Base-by-base conservation (phyloP, 192 early-diverging fungal species). In the Spinellus fusiger region DNA sequence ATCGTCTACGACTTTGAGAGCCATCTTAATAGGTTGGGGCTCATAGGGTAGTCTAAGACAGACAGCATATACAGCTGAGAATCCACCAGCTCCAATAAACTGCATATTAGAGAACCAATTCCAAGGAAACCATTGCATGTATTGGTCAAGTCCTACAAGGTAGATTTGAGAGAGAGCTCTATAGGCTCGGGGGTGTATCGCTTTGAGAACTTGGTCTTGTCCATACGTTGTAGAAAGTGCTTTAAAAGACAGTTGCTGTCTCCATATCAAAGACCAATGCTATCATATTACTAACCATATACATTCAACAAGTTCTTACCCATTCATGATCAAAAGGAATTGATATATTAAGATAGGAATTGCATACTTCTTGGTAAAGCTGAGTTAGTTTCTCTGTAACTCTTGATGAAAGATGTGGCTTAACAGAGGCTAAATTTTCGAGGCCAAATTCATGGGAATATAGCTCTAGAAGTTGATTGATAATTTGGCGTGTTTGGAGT, bases 61-160 rank as follows among this genome's bases (percentile, higher is more conserved):
- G 20, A 59, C 62, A 29, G 56, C 38, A 37, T 70, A 70, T 18
- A 70, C 68, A n/a, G 68, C 68, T n/a, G 62, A 64, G 38, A 70
- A 70, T 18, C 68, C 68, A 48, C 68, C 68, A 12, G 62, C 62
- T 8, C 68, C 68, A 49, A 70, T 64, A 46, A 70, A 70, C 18
- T 58, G 53, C 68, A 70, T 70, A 33, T 70, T 59, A 32, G 62
- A 53, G 47, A 70, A 64, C 68, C 68, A 70, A 22, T 34, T 31
- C 68, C 68, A 70, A 20, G 68, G 68, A 35, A 64, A 70, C 68
- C 68, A 70, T 28, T 64, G 68, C 60, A 70, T 70, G 26, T 70
- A 70, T 48, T 53, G 56, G 40, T 64, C 62, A 2, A 70, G 33
- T 10, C 52, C 40, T 23, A 55, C 62, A 7, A 37, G 12, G 38